Conservation (phyloP, 768 basidiomycete species). For the Mrakia hoshinonis region DNA sequence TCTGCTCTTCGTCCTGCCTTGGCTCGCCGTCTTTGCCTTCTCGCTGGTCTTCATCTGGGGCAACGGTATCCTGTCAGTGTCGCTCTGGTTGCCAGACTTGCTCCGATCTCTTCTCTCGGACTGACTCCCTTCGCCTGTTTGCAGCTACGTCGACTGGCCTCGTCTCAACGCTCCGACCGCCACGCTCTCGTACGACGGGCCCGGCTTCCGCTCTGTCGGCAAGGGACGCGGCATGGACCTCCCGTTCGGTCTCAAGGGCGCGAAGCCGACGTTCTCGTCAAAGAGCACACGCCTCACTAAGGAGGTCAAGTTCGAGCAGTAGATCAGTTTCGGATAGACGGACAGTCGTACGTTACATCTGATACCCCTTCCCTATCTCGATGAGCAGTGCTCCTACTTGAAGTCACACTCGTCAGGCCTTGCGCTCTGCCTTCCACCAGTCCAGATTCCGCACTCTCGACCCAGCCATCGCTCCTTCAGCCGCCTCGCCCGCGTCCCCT, state of each 20-base stretch:
- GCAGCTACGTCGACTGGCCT: constrained; percentile 92
- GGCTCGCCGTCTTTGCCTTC: constrained; percentile 53
- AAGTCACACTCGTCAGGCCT: no score
- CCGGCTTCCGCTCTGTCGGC: constrained; percentile 68
- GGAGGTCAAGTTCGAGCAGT: background rate
- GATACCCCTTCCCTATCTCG: no score
- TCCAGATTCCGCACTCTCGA: background rate
- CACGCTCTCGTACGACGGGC: constrained; percentile 75
- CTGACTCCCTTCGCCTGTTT: constrained; percentile 34
- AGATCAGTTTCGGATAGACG: no score
- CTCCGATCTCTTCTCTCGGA: background rate
- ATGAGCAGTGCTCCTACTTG: no score
- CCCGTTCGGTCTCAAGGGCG: background rate
- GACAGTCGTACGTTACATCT: no score
- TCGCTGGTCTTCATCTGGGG: constrained; percentile 60
- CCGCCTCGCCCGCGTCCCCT: background rate
- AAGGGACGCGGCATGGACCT: constrained; percentile 55
- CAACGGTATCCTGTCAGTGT: constrained; percentile 35
- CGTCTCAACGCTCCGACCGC: constrained; percentile 68
- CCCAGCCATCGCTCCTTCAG: background rate
- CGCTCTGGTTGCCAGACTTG: background rate
- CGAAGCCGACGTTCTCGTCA: background rate
- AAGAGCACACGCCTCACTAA: background rate
- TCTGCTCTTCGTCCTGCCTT: constrained; percentile 69
- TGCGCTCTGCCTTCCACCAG: background rate